Conservation (phyloP, 2,329 filamentous ascomycete species). For the Colletotrichum sp. region DNA sequence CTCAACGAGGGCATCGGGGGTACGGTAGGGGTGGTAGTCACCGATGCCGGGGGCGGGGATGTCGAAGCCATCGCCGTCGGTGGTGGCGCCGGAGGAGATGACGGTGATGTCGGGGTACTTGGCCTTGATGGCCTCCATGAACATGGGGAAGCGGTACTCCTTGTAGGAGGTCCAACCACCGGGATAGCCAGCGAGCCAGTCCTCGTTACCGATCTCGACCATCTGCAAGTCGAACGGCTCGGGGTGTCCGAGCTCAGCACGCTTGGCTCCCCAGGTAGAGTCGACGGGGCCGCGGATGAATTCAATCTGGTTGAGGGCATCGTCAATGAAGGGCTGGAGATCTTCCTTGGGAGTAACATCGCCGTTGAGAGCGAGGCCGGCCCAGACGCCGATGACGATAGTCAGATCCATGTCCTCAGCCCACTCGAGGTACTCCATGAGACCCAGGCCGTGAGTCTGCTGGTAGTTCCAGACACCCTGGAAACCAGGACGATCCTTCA, state of each 20-base stretch:
- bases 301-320: slow-evolving; percentile 67
- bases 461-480: slow-evolving; percentile 64
- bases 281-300: slow-evolving; percentile 61
- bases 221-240: slow-evolving; percentile 65
- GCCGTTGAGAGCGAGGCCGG: slow-evolving; percentile 60
- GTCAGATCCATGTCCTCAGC: slow-evolving; percentile 65
- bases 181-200: slow-evolving; percentile 60
- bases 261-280: slow-evolving; percentile 61
- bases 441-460: slow-evolving; percentile 66
- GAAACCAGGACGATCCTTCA: slow-evolving; percentile 60
- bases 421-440: slow-evolving; percentile 67
- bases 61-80: slow-evolving; percentile 48
- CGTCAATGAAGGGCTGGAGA: slow-evolving; percentile 61
- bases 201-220: slow-evolving; percentile 73
- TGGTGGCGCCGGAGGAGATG: slow-evolving; percentile 53
- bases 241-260: slow-evolving; percentile 64
- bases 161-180: slow-evolving; percentile 52
- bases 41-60: slow-evolving; percentile 47
- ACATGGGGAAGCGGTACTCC: slow-evolving; percentile 62
- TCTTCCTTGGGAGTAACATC: slow-evolving; percentile 54
- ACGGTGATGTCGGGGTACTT: slow-evolving; percentile 63
- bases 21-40: slow-evolving; percentile 58
- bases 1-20: slow-evolving; percentile 54
- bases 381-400: slow-evolving; percentile 63
- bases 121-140: slow-evolving; percentile 62